These are phyloP conservation scores for Cystobasidiopsis lactophilus DNA, from an alignment of 768 basidiomycete species.

Conservation along the genomic window DNA sequence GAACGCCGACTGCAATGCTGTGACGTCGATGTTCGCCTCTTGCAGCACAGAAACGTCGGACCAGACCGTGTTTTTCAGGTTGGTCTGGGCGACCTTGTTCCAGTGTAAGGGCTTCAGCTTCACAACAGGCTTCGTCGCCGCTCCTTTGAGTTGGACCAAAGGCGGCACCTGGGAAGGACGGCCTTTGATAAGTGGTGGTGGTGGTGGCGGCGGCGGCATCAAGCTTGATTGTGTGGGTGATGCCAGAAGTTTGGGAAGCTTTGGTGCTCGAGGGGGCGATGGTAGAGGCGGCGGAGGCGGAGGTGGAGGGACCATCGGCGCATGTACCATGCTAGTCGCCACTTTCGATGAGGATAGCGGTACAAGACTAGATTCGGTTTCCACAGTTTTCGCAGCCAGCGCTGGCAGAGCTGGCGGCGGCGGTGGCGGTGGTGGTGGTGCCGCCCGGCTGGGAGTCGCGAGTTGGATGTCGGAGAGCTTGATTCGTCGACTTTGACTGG, in stretches of 20 bases:
- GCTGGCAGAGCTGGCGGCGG: conserved; percentile 3
- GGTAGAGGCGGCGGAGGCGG: conserved; percentile 15
- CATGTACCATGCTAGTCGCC: not conserved
- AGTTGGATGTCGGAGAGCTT: not conserved
- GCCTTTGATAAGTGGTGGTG: conserved; percentile 19
- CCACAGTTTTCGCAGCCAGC: not conserved
- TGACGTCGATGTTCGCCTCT: conserved; percentile 33
- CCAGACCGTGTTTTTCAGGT: conserved; percentile 44
- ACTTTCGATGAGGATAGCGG: too few relatives aligned
- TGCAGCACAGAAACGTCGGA: conserved; percentile 29
- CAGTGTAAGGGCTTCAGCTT: conserved; percentile 52
- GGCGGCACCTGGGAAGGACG: conserved; percentile 21
- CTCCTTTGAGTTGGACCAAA: not conserved
- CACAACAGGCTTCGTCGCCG: not conserved
- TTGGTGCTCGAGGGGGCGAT: too few relatives aligned
- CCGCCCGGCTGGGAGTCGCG: not conserved
- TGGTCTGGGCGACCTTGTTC: conserved; percentile 44
- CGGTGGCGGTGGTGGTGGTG: conserved; percentile 16
- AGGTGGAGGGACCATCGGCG: conserved; percentile 3
- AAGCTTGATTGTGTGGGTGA: too few relatives aligned
- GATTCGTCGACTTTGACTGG: not conserved
- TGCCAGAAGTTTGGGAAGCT: too few relatives aligned
- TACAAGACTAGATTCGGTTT: too few relatives aligned
- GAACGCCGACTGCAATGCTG: conserved; percentile 55
- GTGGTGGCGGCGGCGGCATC: conserved; percentile 11